A percentile compares a stretch with the other conserved stretches of the same genome.
These are phyloP conservation scores for Beauveria pseudobassiana DNA, from an alignment of 2,329 filamentous ascomycete genomes.

Conservation along the genomic window DNA sequence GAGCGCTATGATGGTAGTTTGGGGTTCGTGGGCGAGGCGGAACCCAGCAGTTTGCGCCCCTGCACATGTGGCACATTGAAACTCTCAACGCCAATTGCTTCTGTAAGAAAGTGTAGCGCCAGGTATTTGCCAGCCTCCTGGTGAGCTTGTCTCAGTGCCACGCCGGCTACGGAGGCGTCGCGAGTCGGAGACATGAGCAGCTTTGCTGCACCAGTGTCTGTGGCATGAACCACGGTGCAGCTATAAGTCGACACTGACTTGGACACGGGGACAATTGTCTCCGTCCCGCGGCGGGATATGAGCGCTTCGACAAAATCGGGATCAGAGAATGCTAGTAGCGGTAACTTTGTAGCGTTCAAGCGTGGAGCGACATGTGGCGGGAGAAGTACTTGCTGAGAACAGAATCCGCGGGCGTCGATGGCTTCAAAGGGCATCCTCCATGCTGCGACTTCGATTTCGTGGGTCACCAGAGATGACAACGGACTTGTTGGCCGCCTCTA, in stretches of 20 bases:
- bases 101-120: constrained; percentile 38
- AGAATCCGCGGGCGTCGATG: constrained; percentile 32
- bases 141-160: constrained; percentile 41
- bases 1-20: constrained; percentile 48
- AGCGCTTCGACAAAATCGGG: background rate
- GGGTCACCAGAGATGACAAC: constrained; percentile 48
- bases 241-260: background rate
- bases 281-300: background rate
- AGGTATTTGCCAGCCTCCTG: constrained; percentile 43
- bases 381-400: constrained; percentile 39
- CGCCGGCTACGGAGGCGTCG: constrained; percentile 38
- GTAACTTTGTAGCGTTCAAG: constrained; percentile 35
- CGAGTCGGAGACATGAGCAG: constrained; percentile 48
- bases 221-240: constrained; percentile 29
- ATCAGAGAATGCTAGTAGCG: constrained; percentile 17
- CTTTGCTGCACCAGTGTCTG: constrained; percentile 34
- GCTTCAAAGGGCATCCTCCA: constrained; percentile 40
- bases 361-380: constrained; percentile 31
- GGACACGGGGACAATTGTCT: background rate
- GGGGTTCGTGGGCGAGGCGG: constrained; percentile 36
- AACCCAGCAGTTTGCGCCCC: constrained; percentile 36
- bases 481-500: constrained; percentile 42
- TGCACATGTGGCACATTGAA: constrained; percentile 45
- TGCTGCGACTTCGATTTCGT: constrained; percentile 38
- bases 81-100: constrained; percentile 42